A percentile compares a stretch with the other conserved stretches of the same genome.
phyloP scores from a whole-genome alignment of 148 eudicot genomes.

The Chenopodium suecicum region DNA sequence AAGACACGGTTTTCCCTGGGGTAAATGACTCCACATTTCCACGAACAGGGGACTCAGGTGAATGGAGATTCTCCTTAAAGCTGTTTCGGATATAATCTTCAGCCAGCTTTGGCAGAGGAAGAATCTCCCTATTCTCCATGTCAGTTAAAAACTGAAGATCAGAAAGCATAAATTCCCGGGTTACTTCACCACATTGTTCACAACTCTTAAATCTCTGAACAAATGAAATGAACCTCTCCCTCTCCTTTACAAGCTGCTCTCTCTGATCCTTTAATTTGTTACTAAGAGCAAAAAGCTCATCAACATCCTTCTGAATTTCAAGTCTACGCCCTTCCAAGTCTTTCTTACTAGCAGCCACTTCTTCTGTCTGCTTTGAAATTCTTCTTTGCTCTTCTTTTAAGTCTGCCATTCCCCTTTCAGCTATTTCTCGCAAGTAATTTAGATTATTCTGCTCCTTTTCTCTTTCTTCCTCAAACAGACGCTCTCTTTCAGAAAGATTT shows the following conservation, averaged over 20 bases:
- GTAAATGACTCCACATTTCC: slow-evolving; percentile 43
- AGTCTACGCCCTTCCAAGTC: slow-evolving; percentile 69
- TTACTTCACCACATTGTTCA: slow-evolving; percentile 64
- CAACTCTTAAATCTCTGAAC: slow-evolving; percentile 68
- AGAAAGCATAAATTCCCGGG: slow-evolving; percentile 64
- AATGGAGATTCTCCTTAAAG: slow-evolving; percentile 17
- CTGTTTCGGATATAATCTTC: slow-evolving; percentile 61
- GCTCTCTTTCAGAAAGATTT: slow-evolving; percentile 51
- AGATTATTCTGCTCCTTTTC: slow-evolving; percentile 65
- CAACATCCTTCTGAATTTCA: slow-evolving; percentile 82
- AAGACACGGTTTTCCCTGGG: slow-evolving; percentile 64
- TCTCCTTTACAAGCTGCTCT: slow-evolving; percentile 74
- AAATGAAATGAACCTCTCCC: slow-evolving; percentile 77
- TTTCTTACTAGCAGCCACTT: slow-evolving; percentile 56
- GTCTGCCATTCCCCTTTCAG: slow-evolving; percentile 71
- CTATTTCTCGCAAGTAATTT: slow-evolving; percentile 52
- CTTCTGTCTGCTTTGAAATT: slow-evolving; percentile 61
- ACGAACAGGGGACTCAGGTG: slow-evolving; percentile 44
- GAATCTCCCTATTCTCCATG: slow-evolving; percentile 45
- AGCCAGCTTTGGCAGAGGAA: slow-evolving; percentile 60
- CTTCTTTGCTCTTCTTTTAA: slow-evolving; percentile 61
- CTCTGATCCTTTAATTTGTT: slow-evolving; percentile 81
- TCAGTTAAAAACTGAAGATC: slow-evolving; percentile 66
- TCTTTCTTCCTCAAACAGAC: slow-evolving; percentile 62
- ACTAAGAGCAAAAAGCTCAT: slow-evolving; percentile 72